Conservation (phyloP, 306 rosid species). For the Psophocarpus tetragonolobus region DNA sequence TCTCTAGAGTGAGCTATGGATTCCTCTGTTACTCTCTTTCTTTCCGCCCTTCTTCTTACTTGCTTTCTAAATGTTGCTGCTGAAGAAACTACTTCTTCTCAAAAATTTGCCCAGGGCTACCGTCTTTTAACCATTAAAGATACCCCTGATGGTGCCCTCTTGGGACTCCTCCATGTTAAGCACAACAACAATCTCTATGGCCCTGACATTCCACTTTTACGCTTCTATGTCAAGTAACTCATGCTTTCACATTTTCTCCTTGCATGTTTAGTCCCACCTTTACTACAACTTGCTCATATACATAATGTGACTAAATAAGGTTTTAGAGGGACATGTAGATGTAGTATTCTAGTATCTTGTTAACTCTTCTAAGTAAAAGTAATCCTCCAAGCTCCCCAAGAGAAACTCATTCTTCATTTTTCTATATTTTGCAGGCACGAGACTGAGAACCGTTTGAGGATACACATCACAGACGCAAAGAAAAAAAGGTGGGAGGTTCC, state of each 20-base stretch:
- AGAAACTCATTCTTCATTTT: not conserved
- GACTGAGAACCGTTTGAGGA: slow-evolving; percentile 65
- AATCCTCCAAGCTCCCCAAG: no score
- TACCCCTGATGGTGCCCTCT: slow-evolving; percentile 57
- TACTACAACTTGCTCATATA: not conserved
- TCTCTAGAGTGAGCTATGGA: slow-evolving; percentile 15
- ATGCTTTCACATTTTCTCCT: not conserved
- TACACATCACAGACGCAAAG: slow-evolving; percentile 74
- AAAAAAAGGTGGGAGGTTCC: slow-evolving; percentile 91
- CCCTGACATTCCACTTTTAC: slow-evolving; percentile 68
- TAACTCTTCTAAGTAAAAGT: not conserved
- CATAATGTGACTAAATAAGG: not conserved
- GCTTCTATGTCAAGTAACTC: slow-evolving; percentile 73
- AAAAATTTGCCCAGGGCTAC: slow-evolving; percentile 77
- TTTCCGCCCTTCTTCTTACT: slow-evolving; percentile 36
- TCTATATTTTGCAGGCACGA: slow-evolving; percentile 59
- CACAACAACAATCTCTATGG: slow-evolving; percentile 63
- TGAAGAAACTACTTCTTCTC: slow-evolving; percentile 29
- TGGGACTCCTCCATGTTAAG: slow-evolving; percentile 70
- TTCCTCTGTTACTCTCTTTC: slow-evolving; percentile 5
- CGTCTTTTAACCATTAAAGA: slow-evolving; percentile 66
- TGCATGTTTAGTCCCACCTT: not conserved
- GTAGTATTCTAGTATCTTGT: no score
- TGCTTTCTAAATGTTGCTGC: slow-evolving; percentile 19
- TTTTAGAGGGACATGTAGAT: no score